Evolutionary conservation across 768 basidiomycete species (phyloP).

Genomic region (Boletellus emodensis): DNA sequence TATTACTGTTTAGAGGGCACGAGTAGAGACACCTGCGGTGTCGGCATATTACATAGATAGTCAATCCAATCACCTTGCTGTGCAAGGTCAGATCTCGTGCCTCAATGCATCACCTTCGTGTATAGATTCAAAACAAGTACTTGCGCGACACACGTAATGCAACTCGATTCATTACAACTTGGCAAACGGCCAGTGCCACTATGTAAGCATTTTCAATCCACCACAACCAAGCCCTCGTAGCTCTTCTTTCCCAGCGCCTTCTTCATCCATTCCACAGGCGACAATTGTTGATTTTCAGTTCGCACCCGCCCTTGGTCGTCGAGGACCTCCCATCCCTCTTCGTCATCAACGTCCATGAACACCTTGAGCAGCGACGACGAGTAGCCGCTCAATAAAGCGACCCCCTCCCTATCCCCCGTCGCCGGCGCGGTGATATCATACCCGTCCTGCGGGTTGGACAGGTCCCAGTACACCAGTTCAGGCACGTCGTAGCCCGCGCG

Average conservation of each 20-base stretch:
- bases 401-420: conserved; percentile 50
- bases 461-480: conserved; percentile 71
- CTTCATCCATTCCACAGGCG: conserved; percentile 44
- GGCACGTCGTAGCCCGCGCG: conserved; percentile 68
- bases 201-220: conserved; percentile 6
- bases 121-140: too few species aligned
- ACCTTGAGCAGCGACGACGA: conserved; percentile 67
- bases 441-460: conserved; percentile 29
- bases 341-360: conserved; percentile 56
- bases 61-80: too few species aligned
- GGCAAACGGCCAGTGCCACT: neutral
- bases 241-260: conserved; percentile 46
- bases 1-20: too few species aligned
- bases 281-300: conserved; percentile 32
- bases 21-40: too few species aligned
- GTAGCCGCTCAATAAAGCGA: conserved; percentile 68
- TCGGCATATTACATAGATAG: too few species aligned
- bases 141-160: too few species aligned
- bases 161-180: neutral
- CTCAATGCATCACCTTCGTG: too few species aligned
- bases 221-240: conserved; percentile 43
- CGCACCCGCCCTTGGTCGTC: conserved; percentile 24
- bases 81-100: too few species aligned
- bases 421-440: conserved; percentile 43
- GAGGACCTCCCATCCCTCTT: conserved; percentile 36